Evolutionary conservation across 139 green algal species (phyloP).

Genomic region (Picochlorum sp.): DNA sequence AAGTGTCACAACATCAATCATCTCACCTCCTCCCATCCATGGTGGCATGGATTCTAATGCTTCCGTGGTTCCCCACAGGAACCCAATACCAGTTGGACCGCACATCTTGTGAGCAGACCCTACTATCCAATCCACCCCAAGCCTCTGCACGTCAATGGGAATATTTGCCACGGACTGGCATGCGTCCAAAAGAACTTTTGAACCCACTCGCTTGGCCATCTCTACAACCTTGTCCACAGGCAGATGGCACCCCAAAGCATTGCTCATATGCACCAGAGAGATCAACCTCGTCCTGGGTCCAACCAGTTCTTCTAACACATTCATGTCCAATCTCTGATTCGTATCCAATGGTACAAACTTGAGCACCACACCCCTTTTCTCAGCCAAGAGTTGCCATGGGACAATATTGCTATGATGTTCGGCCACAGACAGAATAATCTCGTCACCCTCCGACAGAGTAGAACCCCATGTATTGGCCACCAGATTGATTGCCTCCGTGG

Average conservation of each 20-base stretch:
- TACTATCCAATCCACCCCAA: constrained; percentile 93
- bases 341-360: constrained; percentile 49
- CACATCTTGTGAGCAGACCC: constrained; percentile 95
- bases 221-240: constrained; percentile 42
- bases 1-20: constrained; percentile 94
- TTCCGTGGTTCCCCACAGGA: constrained; percentile 86
- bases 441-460: constrained; percentile 82
- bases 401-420: constrained; percentile 99
- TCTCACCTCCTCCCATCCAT: constrained; percentile 96
- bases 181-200: constrained; percentile 86
- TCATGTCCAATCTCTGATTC: constrained; percentile 51
- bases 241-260: constrained; percentile 75
- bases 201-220: constrained; percentile 51
- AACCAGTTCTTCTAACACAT: constrained; percentile 45
- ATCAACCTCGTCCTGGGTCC: constrained; percentile 70
- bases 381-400: constrained; percentile 91
- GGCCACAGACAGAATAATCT: constrained; percentile 88
- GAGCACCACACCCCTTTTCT: constrained; percentile 62
- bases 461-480: constrained; percentile 91
- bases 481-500: constrained; percentile 95
- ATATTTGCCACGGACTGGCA: constrained; percentile 97
- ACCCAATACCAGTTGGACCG: constrained; percentile 92
- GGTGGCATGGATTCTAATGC: constrained; percentile 86
- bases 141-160: constrained; percentile 76
- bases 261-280: constrained; percentile 86